Evolutionary conservation across 129 eudicot genomes (phyloP).

Genomic region (Pulicaria dysenterica): DNA sequence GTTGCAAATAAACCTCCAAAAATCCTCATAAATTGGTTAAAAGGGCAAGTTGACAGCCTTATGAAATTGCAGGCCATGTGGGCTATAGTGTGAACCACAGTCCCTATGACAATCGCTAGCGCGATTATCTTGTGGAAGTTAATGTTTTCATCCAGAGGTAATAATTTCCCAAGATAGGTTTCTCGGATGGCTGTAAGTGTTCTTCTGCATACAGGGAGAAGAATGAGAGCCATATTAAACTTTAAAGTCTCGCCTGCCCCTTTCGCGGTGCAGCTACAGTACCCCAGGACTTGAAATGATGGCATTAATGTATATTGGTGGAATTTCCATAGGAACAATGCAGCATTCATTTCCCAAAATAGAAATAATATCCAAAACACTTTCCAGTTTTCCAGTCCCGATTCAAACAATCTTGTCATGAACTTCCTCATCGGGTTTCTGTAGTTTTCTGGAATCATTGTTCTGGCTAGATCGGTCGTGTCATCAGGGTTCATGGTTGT

Average conservation of each 20-base stretch:
- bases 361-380: constrained; percentile 56
- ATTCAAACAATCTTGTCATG: constrained; percentile 44
- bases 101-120: constrained; percentile 45
- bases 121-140: constrained; percentile 62
- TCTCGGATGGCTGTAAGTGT: constrained; percentile 56
- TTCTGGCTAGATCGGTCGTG: constrained; percentile 61
- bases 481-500: constrained; percentile 31
- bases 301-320: constrained; percentile 37
- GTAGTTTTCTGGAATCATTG: constrained; percentile 79
- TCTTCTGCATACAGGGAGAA: constrained; percentile 64
- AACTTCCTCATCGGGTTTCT: constrained; percentile 55
- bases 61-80: constrained; percentile 49
- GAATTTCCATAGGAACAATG: constrained; percentile 70
- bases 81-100: constrained; percentile 37
- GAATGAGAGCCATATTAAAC: constrained; percentile 71
- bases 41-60: constrained; percentile 39
- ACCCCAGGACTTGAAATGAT: constrained; percentile 50
- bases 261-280: constrained; percentile 64
- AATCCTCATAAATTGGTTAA: constrained; percentile 35
- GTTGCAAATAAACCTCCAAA: constrained; percentile 50
- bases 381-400: constrained; percentile 70
- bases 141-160: constrained; percentile 63
- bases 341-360: constrained; percentile 54
- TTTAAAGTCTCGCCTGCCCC: constrained; percentile 69
- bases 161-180: constrained; percentile 39